Base-by-base conservation (phyloP, 106 monocot genomes). In the Dactylorhiza incarnata region DNA sequence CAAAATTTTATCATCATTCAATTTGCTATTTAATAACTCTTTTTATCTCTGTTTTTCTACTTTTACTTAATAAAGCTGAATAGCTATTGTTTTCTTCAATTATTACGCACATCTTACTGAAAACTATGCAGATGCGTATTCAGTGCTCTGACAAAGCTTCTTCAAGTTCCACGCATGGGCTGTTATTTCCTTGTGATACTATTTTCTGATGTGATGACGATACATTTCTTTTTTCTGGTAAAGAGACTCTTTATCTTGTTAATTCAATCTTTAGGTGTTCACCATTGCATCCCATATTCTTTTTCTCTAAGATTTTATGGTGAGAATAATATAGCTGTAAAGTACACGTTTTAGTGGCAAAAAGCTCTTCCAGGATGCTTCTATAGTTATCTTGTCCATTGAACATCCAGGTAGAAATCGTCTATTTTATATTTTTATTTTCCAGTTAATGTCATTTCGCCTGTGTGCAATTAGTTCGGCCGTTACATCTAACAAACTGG, bases 221-320 rank as follows among this genome's bases (percentile, higher is more conserved):
- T 95, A 77, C 95, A 95, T 81, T 95, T 92, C 83, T 95, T 92
- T 78, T 92, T 90, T 80, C 81, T 95, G 90, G 95, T 92, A 91
- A 58, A 72, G 72, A 49, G 72, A 49, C 17, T 43, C 26, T 46
- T 45, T 15, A 70, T 70, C 15, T 46, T 46, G 16, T n/a, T 46
- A 70, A 70, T 70, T 25, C 13, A 1, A 22, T 59, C 5, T 59
- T 59, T 59, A 3, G 58, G 6, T 6, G 22, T 59, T 59, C n/a
- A 59, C 22, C 20, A 59, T 20, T 59, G 5, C 56, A 6, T 59
- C 22, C 19, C 58, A 20, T 20, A 17, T 54, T 59, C n/a, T 22
- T 59, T 59, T 8, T 9, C 6, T 59, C 58, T 22, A 59, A 59
- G 8, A 59, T 59, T 20, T 59, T 20, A 19, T 22, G 19, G 22